Percentiles rank a stretch among this genome's conserved stretches.
Evolutionary conservation across 768 basidiomycete species (phyloP).

Genomic region (Lactarius akahatsu): DNA sequence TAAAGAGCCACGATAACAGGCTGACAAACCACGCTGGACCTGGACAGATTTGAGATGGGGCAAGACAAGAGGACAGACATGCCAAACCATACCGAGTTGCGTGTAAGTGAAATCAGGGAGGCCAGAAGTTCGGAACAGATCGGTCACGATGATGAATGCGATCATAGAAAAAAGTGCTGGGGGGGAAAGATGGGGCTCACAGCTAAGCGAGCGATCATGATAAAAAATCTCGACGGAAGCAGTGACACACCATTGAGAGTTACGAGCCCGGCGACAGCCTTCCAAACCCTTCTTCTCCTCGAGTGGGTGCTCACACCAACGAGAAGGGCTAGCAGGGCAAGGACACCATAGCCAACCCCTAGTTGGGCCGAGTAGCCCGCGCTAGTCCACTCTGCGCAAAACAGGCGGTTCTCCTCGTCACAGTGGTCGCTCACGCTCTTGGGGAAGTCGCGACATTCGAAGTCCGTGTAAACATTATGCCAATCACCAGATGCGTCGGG

Average conservation of each 20-base stretch:
- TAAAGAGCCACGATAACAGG: conserved; percentile 58
- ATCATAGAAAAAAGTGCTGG: conserved; percentile 61
- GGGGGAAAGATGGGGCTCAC: not conserved
- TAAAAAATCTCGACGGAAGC: not conserved
- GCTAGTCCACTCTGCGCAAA: conserved; percentile 70
- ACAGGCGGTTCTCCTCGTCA: conserved; percentile 51
- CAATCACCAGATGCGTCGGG: conserved; percentile 47
- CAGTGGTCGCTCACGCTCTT: conserved; percentile 47
- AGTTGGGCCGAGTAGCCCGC: conserved; percentile 67
- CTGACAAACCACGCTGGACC: conserved; percentile 62
- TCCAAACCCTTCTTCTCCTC: conserved; percentile 73
- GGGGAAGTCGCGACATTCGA: conserved; percentile 67
- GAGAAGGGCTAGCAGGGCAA: conserved; percentile 56
- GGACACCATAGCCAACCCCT: conserved; percentile 59
- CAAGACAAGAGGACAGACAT: conserved; percentile 8
- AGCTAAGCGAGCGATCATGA: not conserved
- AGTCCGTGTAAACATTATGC: conserved; percentile 50
- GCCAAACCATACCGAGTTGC: conserved; percentile 49
- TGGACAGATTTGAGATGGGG: conserved; percentile 33
- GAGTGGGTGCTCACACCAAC: conserved; percentile 74
- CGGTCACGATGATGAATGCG: conserved; percentile 63
- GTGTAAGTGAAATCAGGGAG: conserved; percentile 57
- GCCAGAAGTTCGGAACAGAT: conserved; percentile 48
- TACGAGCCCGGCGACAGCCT: conserved; percentile 63
- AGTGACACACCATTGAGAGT: conserved; percentile 53